Base-by-base conservation (phyloP, 1,139 yeast genomes). In the Dujonia santamariae region DNA sequence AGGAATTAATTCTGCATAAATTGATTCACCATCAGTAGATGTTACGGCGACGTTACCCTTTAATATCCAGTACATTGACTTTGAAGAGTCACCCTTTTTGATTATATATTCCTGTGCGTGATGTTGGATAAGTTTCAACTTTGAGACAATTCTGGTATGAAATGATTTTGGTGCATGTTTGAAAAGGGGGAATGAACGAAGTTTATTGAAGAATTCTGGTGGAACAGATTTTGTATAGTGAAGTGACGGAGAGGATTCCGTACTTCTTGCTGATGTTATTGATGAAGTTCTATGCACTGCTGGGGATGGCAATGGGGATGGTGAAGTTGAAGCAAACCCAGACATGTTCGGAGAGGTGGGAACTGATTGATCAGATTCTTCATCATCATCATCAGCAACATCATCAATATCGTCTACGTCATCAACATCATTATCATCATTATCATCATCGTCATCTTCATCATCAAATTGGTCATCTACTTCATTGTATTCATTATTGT, bases 11-110 rank as follows among this genome's bases (percentile, higher is more conserved):
- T 80, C 86, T 3, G 90, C 88, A 50, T 78, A 81, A 4, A 78
- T 65, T 3, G 85, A 72, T 54, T 83, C 90, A 19, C 87, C 90
- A 52, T 83, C 92, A 4, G 85, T 73, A 7, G 85, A 78, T 0
- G 86, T 77, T 11, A 83, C 86, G 19, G 78, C 77, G 2, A 83
- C 92, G 0, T 79, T 68, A 3, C 94, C 94, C 47, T 82, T 75
- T 12, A 84, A 57, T 26, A 84, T 79, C 88, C 90, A 82, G 50
- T 82, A 83, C 86, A 84, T 81, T 19, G 90, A 75, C 44, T 72
- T 75, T n/a, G 87, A 79, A 2, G 80, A 81, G 46, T 82, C 88
- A 2, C 90, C 90, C 44, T 69, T 77, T 39, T 77, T 78, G 33
- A 82, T 78, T 27, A 83, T 78, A 50, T 75, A 79, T 41, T 78